These are phyloP conservation scores for Fragaria vesca DNA, from an alignment of 306 rosid species.

Conservation along the genomic window DNA sequence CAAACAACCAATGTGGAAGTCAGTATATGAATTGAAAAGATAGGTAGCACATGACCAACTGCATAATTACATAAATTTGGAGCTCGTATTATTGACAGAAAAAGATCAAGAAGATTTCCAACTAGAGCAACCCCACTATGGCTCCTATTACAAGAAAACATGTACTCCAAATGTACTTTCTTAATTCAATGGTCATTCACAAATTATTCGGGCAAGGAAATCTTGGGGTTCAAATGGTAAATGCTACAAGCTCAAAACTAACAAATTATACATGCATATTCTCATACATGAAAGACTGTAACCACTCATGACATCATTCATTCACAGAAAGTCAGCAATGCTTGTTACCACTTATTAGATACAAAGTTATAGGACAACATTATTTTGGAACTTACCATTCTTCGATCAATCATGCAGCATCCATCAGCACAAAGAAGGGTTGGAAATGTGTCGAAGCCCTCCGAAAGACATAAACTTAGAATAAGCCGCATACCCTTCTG, in stretches of 20 bases:
- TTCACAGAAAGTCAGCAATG: background rate
- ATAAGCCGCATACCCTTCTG: constrained; percentile 96
- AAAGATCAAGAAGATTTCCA: constrained; percentile 1
- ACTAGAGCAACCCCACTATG: background rate
- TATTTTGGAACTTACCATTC: constrained; percentile 70
- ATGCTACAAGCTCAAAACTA: background rate
- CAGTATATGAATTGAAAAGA: constrained; percentile 12
- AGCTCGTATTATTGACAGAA: background rate
- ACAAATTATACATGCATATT: background rate
- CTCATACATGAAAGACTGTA: background rate
- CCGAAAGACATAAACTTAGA: constrained; percentile 82
- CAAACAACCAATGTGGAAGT: constrained; percentile 21
- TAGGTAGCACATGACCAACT: constrained; percentile 2
- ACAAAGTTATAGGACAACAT: constrained; percentile 9
- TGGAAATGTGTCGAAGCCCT: constrained; percentile 94
- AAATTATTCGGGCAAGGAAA: background rate
- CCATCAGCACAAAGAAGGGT: constrained; percentile 95
- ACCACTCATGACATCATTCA: background rate
- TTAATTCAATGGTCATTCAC: background rate
- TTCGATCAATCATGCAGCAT: constrained; percentile 95
- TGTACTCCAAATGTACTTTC: background rate
- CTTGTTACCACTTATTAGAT: constrained; percentile 9
- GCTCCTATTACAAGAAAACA: background rate
- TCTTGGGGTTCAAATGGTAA: background rate
- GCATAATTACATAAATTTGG: background rate